Percentiles rank a stretch among this genome's conserved stretches.
phyloP scores from a whole-genome alignment of 2,329 filamentous ascomycete species.

The Amylocarpus encephaloides region DNA sequence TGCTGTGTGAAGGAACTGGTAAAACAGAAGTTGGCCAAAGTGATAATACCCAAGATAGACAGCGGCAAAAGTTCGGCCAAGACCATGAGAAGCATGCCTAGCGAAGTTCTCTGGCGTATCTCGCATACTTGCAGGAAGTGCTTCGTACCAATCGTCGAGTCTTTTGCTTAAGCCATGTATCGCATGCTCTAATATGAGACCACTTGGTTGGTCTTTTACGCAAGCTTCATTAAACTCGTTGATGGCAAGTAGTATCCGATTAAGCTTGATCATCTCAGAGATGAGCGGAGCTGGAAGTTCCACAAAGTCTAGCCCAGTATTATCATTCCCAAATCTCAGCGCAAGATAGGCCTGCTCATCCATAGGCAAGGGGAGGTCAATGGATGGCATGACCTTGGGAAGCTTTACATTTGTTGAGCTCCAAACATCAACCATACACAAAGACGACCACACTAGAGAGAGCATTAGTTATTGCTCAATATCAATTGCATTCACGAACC shows the following conservation, averaged over 20 bases:
- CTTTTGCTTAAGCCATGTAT: slow-evolving; percentile 26
- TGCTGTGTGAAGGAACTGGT: slow-evolving; percentile 38
- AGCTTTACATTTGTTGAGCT: slow-evolving; percentile 19
- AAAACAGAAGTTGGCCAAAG: slow-evolving; percentile 42
- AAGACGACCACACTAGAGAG: slow-evolving; percentile 20
- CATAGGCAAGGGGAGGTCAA: slow-evolving; percentile 17
- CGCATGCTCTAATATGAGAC: slow-evolving; percentile 8
- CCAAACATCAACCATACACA: slow-evolving; percentile 25
- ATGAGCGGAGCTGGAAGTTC: slow-evolving; percentile 21
- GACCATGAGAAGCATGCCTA: slow-evolving; percentile 33
- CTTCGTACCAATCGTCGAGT: slow-evolving; percentile 33
- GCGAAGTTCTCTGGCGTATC: slow-evolving; percentile 37
- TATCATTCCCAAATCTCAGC: background rate
- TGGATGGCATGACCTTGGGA: slow-evolving; percentile 15
- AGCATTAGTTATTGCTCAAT: slow-evolving; percentile 4
- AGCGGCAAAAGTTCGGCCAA: slow-evolving; percentile 39
- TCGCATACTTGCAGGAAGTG: slow-evolving; percentile 32
- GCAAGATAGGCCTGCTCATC: slow-evolving; percentile 14
- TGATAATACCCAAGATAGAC: slow-evolving; percentile 43
- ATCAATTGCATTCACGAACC: slow-evolving; percentile 6
- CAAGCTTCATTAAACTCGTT: slow-evolving; percentile 35
- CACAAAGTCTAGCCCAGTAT: background rate
- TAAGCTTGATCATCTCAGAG: slow-evolving; percentile 35
- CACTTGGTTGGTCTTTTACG: slow-evolving; percentile 24
- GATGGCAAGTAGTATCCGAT: slow-evolving; percentile 35